Percentiles rank a stretch among this genome's conserved stretches.
phyloP scores from a whole-genome alignment of 2,329 filamentous ascomycete genomes.

The Ploettnerulaceae sp. region DNA sequence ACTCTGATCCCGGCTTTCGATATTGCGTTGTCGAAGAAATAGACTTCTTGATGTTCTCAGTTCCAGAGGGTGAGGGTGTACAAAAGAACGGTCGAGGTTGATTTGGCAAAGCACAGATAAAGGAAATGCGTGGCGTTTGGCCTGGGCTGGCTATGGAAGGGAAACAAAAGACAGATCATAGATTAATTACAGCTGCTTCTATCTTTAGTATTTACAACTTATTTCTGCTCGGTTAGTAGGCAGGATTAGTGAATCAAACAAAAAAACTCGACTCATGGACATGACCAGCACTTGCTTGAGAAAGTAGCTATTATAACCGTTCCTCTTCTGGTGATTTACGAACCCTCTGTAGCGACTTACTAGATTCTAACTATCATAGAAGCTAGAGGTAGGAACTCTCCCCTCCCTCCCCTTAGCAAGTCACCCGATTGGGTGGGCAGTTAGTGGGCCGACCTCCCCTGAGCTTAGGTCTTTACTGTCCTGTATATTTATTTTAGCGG shows the following conservation, averaged over 20 bases:
- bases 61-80: constrained; percentile 6
- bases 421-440: not conserved
- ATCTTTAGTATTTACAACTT: constrained; percentile 18
- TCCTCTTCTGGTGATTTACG: too few species aligned
- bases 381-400: not conserved
- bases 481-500: too few species aligned
- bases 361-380: too few species aligned
- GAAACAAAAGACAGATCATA: not conserved
- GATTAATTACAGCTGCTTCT: constrained; percentile 6
- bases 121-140: constrained; percentile 15
- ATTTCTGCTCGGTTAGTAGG: not conserved
- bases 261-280: constrained; percentile 19
- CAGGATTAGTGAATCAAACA: not conserved
- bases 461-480: not conserved
- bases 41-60: not conserved
- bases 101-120: constrained; percentile 7
- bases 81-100: constrained; percentile 2
- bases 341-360: too few species aligned
- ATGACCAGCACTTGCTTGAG: too few species aligned
- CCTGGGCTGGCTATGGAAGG: constrained; percentile 4
- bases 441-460: not conserved
- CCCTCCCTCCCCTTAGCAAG: not conserved
- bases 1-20: constrained; percentile 93
- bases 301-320: too few species aligned
- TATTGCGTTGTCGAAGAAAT: constrained; percentile 39